Conservation (phyloP, 2,329 filamentous ascomycete genomes). For the Ophiognomonia clavigignenti-juglandacearum region DNA sequence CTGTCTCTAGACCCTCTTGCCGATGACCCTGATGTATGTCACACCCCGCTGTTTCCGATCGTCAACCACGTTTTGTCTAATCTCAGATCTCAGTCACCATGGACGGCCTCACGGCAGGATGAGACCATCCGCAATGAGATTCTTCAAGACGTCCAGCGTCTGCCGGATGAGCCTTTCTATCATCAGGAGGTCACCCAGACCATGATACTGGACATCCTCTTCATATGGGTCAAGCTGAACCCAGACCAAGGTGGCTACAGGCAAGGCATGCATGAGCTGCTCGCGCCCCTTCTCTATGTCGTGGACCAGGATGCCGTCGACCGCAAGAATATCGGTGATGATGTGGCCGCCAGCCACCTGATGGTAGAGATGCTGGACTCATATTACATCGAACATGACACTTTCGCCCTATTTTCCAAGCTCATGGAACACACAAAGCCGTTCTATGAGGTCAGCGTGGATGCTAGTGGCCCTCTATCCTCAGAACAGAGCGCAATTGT, state of each 20-base stretch:
- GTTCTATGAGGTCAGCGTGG: constrained; percentile 71
- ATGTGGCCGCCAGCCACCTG: constrained; percentile 39
- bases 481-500: constrained; percentile 64
- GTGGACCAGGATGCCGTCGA: constrained; percentile 77
- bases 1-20: constrained; percentile 77
- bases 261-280: constrained; percentile 97
- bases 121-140: constrained; percentile 84
- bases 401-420: constrained; percentile 77
- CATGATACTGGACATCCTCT: constrained; percentile 83
- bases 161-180: constrained; percentile 90
- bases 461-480: constrained; percentile 23
- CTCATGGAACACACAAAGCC: constrained; percentile 83
- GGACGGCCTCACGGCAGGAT: constrained; percentile 81
- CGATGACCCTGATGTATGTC: constrained; percentile 61
- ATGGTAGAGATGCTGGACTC: constrained; percentile 67
- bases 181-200: constrained; percentile 72
- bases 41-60: neutral
- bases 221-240: constrained; percentile 91
- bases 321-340: constrained; percentile 27
- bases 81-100: constrained; percentile 67
- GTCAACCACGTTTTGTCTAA: constrained; percentile 5
- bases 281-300: constrained; percentile 84
- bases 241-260: constrained; percentile 81
- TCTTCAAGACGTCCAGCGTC: constrained; percentile 86
- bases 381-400: constrained; percentile 79